Percentiles rank a stretch among this genome's conserved stretches.
These are phyloP conservation scores for Ceratopteris richardii DNA, from an alignment of 75 land plant genomes.

Conservation along the genomic window DNA sequence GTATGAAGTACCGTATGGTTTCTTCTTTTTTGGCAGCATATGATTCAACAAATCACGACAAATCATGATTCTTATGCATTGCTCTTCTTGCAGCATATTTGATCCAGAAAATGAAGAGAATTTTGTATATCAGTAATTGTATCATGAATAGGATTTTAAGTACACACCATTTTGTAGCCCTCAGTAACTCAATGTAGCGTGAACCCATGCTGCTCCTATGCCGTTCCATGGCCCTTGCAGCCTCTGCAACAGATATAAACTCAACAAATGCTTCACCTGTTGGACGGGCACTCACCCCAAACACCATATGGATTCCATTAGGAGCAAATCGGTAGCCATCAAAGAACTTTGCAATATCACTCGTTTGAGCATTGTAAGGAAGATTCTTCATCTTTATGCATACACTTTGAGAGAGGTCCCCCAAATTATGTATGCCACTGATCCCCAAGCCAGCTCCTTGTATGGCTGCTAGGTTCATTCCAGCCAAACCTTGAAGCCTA, in stretches of 20 bases:
- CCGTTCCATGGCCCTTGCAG: slow-evolving; percentile 73
- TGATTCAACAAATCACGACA: too few relatives aligned
- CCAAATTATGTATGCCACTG: slow-evolving; percentile 20
- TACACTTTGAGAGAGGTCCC: slow-evolving; percentile 20
- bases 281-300: slow-evolving; percentile 62
- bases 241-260: slow-evolving; percentile 60
- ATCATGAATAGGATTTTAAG: too few relatives aligned
- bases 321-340: slow-evolving; percentile 59
- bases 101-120: too few relatives aligned
- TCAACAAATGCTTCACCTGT: slow-evolving; percentile 87
- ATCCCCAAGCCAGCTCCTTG: slow-evolving; percentile 37
- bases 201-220: slow-evolving; percentile 68
- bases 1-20: too few relatives aligned
- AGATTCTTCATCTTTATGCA: slow-evolving; percentile 63
- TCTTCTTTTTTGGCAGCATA: too few relatives aligned
- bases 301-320: slow-evolving; percentile 51
- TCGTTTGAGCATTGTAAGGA: slow-evolving; percentile 62
- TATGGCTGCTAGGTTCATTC: slow-evolving; percentile 35
- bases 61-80: too few relatives aligned
- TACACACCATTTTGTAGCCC: slow-evolving; percentile 30
- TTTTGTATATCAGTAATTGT: too few relatives aligned
- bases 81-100: too few relatives aligned
- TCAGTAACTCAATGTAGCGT: slow-evolving; percentile 33
- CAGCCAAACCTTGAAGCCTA: slow-evolving; percentile 31
- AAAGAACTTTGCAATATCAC: slow-evolving; percentile 71